These are phyloP conservation scores for Fagus sylvatica DNA, from an alignment of 306 rosid genomes.

Conservation along the genomic window DNA sequence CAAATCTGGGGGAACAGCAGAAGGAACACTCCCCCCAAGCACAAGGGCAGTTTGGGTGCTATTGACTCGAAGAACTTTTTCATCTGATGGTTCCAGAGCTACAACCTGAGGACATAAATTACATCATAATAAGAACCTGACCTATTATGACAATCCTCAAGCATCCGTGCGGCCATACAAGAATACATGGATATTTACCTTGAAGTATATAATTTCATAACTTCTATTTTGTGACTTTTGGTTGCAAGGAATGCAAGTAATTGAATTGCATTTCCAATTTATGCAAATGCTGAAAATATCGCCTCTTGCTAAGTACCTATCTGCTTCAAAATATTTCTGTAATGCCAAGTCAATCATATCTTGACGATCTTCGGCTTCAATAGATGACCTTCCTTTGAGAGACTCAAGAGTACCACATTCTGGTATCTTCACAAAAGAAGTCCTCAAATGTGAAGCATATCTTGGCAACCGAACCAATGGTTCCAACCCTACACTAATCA, in stretches of 20 bases:
- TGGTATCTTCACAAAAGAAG: constrained; percentile 82
- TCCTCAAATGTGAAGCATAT: constrained; percentile 79
- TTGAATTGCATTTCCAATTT: constrained; percentile 72
- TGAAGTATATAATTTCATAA: constrained; percentile 61
- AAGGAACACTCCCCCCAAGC: constrained; percentile 79
- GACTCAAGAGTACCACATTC: constrained; percentile 75
- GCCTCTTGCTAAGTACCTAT: constrained; percentile 72
- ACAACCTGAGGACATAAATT: constrained; percentile 60
- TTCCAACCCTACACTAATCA: constrained; percentile 48
- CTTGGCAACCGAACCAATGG: constrained; percentile 53
- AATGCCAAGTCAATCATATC: constrained; percentile 77
- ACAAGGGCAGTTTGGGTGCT: constrained; percentile 78
- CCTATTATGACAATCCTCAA: neutral
- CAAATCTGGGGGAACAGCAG: constrained; percentile 84
- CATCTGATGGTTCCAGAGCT: constrained; percentile 91
- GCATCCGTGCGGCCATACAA: neutral
- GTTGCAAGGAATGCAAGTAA: constrained; percentile 70
- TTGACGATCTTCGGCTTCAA: constrained; percentile 74
- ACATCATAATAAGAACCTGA: constrained; percentile 30
- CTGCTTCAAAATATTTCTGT: constrained; percentile 75
- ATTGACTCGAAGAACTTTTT: constrained; percentile 63
- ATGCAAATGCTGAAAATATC: constrained; percentile 70
- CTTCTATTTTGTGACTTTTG: constrained; percentile 36
- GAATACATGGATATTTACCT: constrained; percentile 47
- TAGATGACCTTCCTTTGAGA: constrained; percentile 52